Conservation (phyloP, 2,329 filamentous ascomycete genomes). For the Fusarium piperis region DNA sequence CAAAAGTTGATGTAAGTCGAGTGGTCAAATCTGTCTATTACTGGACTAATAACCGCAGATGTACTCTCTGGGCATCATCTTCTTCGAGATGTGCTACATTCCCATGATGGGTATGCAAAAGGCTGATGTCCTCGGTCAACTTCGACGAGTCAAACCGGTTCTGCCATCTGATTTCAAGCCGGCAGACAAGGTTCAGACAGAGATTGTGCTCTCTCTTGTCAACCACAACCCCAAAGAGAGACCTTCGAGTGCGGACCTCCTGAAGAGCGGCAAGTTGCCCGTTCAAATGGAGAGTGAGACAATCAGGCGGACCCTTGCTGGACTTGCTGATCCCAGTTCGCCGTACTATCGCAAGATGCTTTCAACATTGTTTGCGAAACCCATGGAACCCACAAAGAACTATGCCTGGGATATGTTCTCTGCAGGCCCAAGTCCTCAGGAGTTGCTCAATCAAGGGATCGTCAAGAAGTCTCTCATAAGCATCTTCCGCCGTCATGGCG, state of each 20-base stretch:
- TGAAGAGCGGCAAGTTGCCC: constrained; percentile 87
- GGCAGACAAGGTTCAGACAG: constrained; percentile 76
- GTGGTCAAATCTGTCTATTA: not conserved
- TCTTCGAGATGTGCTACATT: constrained; percentile 94
- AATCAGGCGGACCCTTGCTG: constrained; percentile 82
- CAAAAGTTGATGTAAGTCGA: constrained; percentile 83
- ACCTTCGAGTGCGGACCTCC: constrained; percentile 82
- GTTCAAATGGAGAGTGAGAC: constrained; percentile 94
- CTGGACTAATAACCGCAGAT: constrained; percentile 63
- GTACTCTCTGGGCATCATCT: constrained; percentile 97
- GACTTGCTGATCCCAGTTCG: constrained; percentile 82
- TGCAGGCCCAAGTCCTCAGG: constrained; percentile 61
- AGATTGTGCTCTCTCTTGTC: constrained; percentile 82
- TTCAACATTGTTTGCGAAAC: constrained; percentile 81
- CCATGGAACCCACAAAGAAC: constrained; percentile 82
- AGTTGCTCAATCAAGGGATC: constrained; percentile 75
- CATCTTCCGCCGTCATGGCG: constrained; percentile 90
- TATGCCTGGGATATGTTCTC: constrained; percentile 79
- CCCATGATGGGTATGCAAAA: constrained; percentile 74
- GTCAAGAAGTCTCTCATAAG: constrained; percentile 78
- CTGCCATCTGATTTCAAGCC: constrained; percentile 79
- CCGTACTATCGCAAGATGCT: constrained; percentile 92
- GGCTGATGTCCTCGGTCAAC: constrained; percentile 69
- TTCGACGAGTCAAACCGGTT: constrained; percentile 73
- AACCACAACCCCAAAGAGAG: constrained; percentile 84